Evolutionary conservation across 768 basidiomycete species (phyloP), one percentile per base, ranked within the genome.

Genomic region (Lactarius hengduanensis): DNA sequence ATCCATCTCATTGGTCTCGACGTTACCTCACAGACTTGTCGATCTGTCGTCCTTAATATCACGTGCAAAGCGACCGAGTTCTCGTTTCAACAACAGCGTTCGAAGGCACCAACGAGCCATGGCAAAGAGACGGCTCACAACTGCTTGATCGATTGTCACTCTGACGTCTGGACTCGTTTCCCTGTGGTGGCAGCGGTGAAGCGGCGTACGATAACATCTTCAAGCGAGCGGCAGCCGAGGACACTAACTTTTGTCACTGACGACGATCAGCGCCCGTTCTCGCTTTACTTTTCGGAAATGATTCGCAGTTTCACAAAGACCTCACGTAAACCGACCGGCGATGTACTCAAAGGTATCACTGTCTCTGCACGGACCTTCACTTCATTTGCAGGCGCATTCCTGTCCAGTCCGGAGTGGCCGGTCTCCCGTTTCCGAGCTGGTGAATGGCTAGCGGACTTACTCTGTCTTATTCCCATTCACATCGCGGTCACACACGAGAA

Each of bases 381-480:
- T 0, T 68, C 73, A 4, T 77, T 82, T 53, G 13, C 62, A 2
- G 13, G 22, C 62, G 30, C n/a, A 43, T 6, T 70, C 69, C 32
- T 47, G 9, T 45, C 56, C 22, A 34, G 45, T 26, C 5, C 55
- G 71, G 36, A 70, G 64, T 34, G 61, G 43, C 67, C 72, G 3
- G 61, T 77, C 9, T 83, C 84, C 5, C 67, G 67, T 10, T 83
- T 82, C 65, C 76, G 77, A 26, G 78, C 78, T 0, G 86, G 87
- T 38, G 85, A 88, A 72, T 88, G 87, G 87, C 70, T 88, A 0
- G 84, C 83, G 0, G 83, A 86, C 13, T 72, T 87, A 16, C 65
- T 88, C 0, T 88, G 86, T 63, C 75, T 88, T n/a, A 87, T 88
- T 54, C 86, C 86, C 0, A 86, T 88, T 34, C 86, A 88, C 32